These are phyloP conservation scores for Populus tomentosa DNA, from an alignment of 441 rosid genomes.

Conservation along the genomic window DNA sequence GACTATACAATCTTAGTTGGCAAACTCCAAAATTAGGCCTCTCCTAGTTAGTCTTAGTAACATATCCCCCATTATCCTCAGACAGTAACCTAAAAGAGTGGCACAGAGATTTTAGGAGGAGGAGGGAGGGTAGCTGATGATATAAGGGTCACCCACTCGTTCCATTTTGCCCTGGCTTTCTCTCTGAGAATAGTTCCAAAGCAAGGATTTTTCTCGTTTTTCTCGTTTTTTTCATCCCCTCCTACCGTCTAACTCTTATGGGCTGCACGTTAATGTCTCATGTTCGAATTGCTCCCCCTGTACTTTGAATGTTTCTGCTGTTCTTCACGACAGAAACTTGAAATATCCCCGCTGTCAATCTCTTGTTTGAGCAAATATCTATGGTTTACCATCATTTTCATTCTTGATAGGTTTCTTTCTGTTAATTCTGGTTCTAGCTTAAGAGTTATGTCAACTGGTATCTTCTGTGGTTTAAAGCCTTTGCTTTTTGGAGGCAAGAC, in stretches of 20 bases:
- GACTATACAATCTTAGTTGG: slow-evolving; percentile 4
- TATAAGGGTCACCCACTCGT: slow-evolving; percentile 24
- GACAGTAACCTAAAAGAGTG: slow-evolving; percentile 5
- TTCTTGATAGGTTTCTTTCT: slow-evolving; percentile 11
- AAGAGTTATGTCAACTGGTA: slow-evolving; percentile 33
- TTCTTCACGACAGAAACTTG: slow-evolving; percentile 3
- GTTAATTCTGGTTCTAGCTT: slow-evolving; percentile 17
- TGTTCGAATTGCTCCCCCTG: not conserved
- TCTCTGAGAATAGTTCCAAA: slow-evolving; percentile 47
- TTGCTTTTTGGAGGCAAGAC: slow-evolving; percentile 48
- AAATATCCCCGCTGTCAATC: not conserved
- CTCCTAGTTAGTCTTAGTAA: not conserved
- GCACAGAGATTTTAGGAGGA: not conserved
- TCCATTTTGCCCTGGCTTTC: slow-evolving; percentile 37
- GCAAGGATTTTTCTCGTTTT: not conserved
- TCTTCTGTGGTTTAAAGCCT: slow-evolving; percentile 45
- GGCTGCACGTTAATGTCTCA: slow-evolving; percentile 16
- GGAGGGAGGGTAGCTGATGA: slow-evolving; percentile 1
- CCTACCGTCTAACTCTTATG: not conserved
- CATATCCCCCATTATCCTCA: not conserved
- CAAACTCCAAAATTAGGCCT: not conserved
- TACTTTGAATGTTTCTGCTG: slow-evolving; percentile 19
- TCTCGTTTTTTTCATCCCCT: not conserved
- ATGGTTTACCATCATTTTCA: not conserved
- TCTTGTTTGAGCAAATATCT: not conserved